phyloP scores from a whole-genome alignment of 2,329 filamentous ascomycete genomes.

The Calonectria naviculata region DNA sequence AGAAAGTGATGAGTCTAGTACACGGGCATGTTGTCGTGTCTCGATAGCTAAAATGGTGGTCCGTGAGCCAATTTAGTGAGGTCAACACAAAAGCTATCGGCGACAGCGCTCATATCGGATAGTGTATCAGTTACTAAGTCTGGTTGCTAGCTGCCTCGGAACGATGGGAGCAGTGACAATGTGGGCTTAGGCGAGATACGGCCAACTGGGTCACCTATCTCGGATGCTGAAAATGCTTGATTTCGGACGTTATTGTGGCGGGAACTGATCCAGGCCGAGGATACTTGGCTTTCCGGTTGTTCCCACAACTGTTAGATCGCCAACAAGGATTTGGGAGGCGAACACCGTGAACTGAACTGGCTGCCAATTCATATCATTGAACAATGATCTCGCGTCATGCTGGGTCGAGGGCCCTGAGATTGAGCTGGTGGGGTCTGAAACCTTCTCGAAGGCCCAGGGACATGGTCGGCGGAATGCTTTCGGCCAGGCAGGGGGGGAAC shows the following conservation, averaged over 20 bases:
- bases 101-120: conserved; percentile 11
- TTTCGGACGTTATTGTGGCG: conserved; percentile 7
- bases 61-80: conserved; percentile 27
- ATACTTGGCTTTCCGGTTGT: conserved; percentile 11
- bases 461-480: conserved; percentile 44
- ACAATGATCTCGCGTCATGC: conserved; percentile 42
- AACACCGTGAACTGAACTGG: conserved; percentile 28
- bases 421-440: conserved; percentile 38
- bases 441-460: conserved; percentile 46
- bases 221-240: conserved; percentile 1
- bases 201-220: conserved; percentile 2
- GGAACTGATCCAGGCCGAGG: conserved; percentile 28
- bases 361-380: conserved; percentile 37
- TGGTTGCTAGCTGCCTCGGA: background rate
- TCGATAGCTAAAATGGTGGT: conserved; percentile 17
- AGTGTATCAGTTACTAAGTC: conserved; percentile 12
- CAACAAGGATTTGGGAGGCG: conserved; percentile 37
- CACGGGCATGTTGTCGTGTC: background rate
- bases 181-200: conserved; percentile 1
- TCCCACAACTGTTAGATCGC: conserved; percentile 34
- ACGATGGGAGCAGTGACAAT: conserved; percentile 1
- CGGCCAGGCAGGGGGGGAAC: conserved; percentile 30
- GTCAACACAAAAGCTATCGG: conserved; percentile 24
- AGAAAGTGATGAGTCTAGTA: conserved; percentile 17
- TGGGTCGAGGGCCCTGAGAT: conserved; percentile 29